These are phyloP conservation scores for Komagataella pastoris DNA, from an alignment of 805 yeast species.

Conservation along the genomic window DNA sequence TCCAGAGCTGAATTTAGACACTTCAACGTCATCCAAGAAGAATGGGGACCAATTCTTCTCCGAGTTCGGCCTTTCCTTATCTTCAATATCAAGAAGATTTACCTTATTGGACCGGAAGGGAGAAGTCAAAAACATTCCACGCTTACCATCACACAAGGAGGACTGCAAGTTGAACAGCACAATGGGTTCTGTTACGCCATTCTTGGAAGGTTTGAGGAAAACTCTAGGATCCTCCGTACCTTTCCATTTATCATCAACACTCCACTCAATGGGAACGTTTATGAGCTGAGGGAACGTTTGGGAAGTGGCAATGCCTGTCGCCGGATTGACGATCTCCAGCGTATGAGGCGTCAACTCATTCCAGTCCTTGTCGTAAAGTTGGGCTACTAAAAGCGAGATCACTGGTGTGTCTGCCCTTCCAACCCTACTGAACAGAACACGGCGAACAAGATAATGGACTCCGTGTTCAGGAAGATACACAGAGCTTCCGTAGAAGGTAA, in stretches of 20 bases:
- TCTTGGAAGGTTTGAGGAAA: slow-evolving; percentile 10
- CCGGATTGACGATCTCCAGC: neutral
- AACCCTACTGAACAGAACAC: slow-evolving; percentile 16
- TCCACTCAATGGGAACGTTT: slow-evolving; percentile 1
- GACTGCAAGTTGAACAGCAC: slow-evolving; percentile 18
- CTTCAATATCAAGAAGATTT: slow-evolving; percentile 2
- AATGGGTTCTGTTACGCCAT: slow-evolving; percentile 25
- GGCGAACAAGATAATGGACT: slow-evolving; percentile 24
- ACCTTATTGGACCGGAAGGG: slow-evolving; percentile 5
- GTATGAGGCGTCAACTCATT: slow-evolving; percentile 13
- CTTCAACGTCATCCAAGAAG: slow-evolving; percentile 6
- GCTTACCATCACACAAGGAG: slow-evolving; percentile 1
- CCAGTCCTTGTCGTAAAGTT: slow-evolving; percentile 24
- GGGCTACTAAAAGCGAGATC: slow-evolving; percentile 11
- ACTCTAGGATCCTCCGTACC: slow-evolving; percentile 31
- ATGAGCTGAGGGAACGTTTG: slow-evolving; percentile 3
- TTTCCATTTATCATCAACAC: neutral
- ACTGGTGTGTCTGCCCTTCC: slow-evolving; percentile 2
- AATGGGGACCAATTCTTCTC: slow-evolving; percentile 16
- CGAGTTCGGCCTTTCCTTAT: slow-evolving; percentile 2
- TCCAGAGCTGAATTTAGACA: slow-evolving; percentile 1
- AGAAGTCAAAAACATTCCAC: slow-evolving; percentile 7
- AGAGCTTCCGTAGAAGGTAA: slow-evolving; percentile 2
- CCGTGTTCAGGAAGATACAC: slow-evolving; percentile 29
- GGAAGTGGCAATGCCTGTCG: neutral